Conservation (phyloP, 2,329 filamentous ascomycete species). For the Botrytis fabae region DNA sequence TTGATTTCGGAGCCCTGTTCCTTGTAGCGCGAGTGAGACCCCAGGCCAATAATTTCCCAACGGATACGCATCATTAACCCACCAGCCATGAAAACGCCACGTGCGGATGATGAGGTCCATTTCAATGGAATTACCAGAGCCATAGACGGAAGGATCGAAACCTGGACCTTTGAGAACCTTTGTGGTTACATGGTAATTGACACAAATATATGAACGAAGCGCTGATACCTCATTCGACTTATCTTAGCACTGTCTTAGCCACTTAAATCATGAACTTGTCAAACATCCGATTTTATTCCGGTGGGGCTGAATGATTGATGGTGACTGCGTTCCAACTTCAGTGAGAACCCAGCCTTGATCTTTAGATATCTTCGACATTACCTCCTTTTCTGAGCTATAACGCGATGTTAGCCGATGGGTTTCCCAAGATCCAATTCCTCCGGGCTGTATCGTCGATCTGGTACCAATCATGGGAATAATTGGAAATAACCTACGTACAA, state of each 20-base stretch:
- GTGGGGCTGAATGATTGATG: background rate
- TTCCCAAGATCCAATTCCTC: background rate
- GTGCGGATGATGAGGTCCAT: conserved; percentile 3
- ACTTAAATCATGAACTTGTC: background rate
- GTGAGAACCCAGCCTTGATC: background rate
- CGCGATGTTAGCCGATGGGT: background rate
- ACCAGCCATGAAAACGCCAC: conserved; percentile 11
- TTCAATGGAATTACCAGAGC: background rate
- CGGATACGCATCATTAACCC: background rate
- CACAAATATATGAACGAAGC: conserved; percentile 10
- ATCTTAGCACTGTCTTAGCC: conserved; percentile 7
- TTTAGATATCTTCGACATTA: background rate
- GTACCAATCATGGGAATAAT: background rate
- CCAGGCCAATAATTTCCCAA: conserved; percentile 4
- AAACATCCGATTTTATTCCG: conserved; percentile 3
- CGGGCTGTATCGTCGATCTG: background rate
- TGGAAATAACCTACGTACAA: background rate
- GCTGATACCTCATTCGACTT: conserved; percentile 2
- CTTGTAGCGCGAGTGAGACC: conserved; percentile 5
- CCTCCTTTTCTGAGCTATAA: background rate
- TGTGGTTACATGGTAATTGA: background rate
- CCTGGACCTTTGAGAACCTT: background rate
- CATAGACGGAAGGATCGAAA: conserved; percentile 11
- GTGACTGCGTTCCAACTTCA: background rate
- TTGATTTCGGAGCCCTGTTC: background rate